Conservation (phyloP, 768 basidiomycete species). For the Macrolepiota dolichaula region DNA sequence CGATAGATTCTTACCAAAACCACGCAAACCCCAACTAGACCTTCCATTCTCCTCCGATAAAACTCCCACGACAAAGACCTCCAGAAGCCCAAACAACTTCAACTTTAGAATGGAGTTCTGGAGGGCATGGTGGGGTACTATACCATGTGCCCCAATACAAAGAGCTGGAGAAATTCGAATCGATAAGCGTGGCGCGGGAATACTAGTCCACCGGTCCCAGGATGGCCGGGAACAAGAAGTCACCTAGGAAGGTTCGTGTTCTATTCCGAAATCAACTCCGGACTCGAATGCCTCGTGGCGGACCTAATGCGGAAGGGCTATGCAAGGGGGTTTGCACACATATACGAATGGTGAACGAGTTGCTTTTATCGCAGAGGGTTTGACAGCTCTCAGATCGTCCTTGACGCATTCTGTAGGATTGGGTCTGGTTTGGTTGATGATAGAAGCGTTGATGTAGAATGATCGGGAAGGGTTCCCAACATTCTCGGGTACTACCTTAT, state of each 20-base stretch:
- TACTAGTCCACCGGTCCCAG: constrained; percentile 1
- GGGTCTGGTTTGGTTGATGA: background rate
- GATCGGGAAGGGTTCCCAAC: background rate
- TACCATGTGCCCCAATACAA: background rate
- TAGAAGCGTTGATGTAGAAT: background rate
- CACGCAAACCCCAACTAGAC: background rate
- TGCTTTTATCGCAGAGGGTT: background rate
- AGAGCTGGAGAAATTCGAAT: background rate
- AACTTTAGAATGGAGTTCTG: background rate
- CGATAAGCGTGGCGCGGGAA: background rate
- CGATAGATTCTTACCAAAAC: background rate
- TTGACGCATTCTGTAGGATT: background rate
- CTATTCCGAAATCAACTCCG: background rate
- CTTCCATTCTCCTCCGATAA: constrained; percentile 1
- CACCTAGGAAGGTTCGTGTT: background rate
- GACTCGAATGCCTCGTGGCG: constrained; percentile 5
- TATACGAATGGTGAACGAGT: background rate
- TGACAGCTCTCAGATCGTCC: background rate
- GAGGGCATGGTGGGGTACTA: background rate
- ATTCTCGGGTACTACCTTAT: background rate
- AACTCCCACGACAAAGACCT: background rate
- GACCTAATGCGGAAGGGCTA: background rate
- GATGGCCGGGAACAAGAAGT: background rate
- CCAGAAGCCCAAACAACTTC: background rate
- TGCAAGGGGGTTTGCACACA: background rate